Evolutionary conservation across 805 yeast genomes (phyloP).

Genomic region (Schwanniomyces vanrijiae): DNA sequence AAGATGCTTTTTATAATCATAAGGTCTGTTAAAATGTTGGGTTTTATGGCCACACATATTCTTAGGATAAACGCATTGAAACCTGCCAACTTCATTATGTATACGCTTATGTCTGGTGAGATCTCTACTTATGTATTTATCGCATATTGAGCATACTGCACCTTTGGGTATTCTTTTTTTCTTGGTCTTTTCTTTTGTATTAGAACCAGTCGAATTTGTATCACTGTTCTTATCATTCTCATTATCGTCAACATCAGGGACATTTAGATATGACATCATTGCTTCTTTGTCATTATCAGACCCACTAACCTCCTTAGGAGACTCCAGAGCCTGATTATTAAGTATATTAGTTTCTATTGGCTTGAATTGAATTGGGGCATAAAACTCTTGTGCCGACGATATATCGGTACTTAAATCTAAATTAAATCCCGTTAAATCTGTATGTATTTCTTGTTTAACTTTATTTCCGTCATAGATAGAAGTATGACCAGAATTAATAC

Average conservation of each 20-base stretch:
- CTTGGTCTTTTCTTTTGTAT: constrained; percentile 8
- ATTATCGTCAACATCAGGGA: constrained; percentile 1
- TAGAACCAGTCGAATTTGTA: constrained; percentile 7
- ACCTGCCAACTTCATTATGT: constrained; percentile 43
- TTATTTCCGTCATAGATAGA: not conserved
- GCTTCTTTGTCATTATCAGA: not conserved
- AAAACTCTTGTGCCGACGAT: constrained; percentile 1
- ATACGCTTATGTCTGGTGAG: constrained; percentile 42
- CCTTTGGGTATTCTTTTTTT: constrained; percentile 36
- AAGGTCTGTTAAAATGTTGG: constrained; percentile 44
- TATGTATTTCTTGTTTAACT: constrained; percentile 5
- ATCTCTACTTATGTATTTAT: constrained; percentile 41
- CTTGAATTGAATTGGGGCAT: constrained; percentile 3
- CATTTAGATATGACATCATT: constrained; percentile 3
- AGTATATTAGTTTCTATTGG: constrained; percentile 1
- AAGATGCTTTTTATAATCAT: constrained; percentile 45
- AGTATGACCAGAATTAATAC: constrained; percentile 9
- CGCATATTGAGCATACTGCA: constrained; percentile 39
- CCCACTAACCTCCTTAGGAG: not conserved
- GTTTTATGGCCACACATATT: constrained; percentile 41
- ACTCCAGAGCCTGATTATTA: not conserved
- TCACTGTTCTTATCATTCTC: constrained; percentile 5
- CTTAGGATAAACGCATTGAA: constrained; percentile 43
- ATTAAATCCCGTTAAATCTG: constrained; percentile 20
- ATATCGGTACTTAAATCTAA: constrained; percentile 13